These are phyloP conservation scores for Epichloe amarillans DNA, from an alignment of 2,329 filamentous ascomycete species.

Conservation along the genomic window DNA sequence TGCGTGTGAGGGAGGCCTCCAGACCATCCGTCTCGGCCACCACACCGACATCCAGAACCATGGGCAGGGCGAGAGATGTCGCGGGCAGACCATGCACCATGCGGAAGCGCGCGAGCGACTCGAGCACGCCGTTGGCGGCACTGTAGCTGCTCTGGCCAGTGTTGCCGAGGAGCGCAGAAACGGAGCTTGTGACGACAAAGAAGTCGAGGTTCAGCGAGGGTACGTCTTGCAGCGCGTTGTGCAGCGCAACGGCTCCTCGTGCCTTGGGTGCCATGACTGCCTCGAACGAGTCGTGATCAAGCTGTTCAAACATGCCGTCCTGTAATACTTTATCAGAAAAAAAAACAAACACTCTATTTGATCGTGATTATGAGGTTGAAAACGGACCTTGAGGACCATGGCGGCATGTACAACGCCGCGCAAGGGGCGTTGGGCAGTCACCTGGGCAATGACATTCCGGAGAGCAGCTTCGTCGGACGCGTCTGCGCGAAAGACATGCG, in stretches of 20 bases:
- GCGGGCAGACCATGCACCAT: neutral
- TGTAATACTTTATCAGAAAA: too few species aligned
- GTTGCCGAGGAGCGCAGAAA: neutral
- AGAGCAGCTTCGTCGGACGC: too few species aligned
- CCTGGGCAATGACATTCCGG: too few species aligned
- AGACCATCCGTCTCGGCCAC: constrained; percentile 9
- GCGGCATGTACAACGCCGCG: too few species aligned
- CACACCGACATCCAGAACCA: constrained; percentile 10
- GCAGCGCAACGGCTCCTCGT: neutral
- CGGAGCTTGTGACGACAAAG: neutral
- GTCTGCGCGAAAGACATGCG: too few species aligned
- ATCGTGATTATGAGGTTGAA: too few species aligned
- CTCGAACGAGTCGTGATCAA: too few species aligned
- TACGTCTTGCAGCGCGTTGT: neutral
- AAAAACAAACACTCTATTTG: too few species aligned
- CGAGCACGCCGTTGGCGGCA: neutral
- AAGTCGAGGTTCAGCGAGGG: neutral
- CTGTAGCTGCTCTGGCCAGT: neutral
- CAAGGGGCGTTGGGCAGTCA: too few species aligned
- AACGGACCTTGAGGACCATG: too few species aligned
- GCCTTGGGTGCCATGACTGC: neutral
- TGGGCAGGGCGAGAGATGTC: constrained; percentile 7
- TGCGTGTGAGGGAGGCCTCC: neutral
- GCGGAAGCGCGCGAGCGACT: neutral
- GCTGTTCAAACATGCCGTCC: too few species aligned